phyloP scores from a whole-genome alignment of 2,329 filamentous ascomycete species.

The Aspergillus bombycis region DNA sequence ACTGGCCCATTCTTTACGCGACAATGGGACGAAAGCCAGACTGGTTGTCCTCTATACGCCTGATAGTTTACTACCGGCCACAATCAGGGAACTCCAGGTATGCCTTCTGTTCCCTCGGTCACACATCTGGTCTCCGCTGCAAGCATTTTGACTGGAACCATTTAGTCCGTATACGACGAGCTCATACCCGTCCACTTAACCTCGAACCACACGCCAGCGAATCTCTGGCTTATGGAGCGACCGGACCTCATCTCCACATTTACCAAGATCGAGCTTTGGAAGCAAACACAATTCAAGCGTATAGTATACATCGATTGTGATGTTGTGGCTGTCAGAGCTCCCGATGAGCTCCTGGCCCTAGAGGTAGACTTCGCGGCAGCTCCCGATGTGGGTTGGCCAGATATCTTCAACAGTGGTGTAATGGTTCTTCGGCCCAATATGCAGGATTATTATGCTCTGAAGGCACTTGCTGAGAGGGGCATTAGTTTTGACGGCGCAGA shows the following conservation, averaged over 20 bases:
- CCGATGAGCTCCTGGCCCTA: conserved; percentile 85
- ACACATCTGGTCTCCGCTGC: neutral
- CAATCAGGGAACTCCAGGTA: conserved; percentile 78
- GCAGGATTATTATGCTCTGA: conserved; percentile 83
- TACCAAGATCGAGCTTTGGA: conserved; percentile 96
- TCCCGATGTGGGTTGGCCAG: conserved; percentile 96
- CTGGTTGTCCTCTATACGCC: conserved; percentile 81
- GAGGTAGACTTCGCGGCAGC: conserved; percentile 69
- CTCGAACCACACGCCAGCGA: conserved; percentile 74
- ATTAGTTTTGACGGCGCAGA: conserved; percentile 97
- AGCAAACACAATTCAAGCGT: conserved; percentile 82
- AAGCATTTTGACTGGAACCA: conserved; percentile 24
- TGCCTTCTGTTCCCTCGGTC: conserved; percentile 12
- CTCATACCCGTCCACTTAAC: conserved; percentile 82
- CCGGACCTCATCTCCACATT: conserved; percentile 89
- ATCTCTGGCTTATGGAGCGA: conserved; percentile 89
- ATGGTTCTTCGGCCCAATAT: conserved; percentile 88
- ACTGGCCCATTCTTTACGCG: conserved; percentile 89
- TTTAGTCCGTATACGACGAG: conserved; percentile 80
- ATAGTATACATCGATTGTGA: conserved; percentile 96
- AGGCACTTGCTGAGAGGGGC: conserved; percentile 79
- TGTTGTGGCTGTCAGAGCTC: conserved; percentile 83
- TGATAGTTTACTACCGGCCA: conserved; percentile 74
- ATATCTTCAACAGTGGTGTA: conserved; percentile 96
- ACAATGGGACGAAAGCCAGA: conserved; percentile 84